Base-by-base conservation (phyloP, 139 green algal species). In the Edaphochlamys debaryana region DNA sequence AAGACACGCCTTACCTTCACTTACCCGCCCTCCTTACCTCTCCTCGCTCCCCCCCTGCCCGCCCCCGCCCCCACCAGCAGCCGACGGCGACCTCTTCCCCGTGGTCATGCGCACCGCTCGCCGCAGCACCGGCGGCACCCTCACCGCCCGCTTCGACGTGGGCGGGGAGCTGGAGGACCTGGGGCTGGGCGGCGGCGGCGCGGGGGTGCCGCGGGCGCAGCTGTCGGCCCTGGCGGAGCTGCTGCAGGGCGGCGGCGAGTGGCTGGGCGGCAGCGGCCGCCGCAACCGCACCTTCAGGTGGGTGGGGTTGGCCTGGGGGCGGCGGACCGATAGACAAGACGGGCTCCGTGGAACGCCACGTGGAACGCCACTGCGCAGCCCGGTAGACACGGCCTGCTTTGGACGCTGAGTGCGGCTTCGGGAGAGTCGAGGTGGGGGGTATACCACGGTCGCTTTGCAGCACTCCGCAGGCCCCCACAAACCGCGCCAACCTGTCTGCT, bases 241-340 rank as follows among this genome's bases (percentile, higher is more conserved):
- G 19, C n/a, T 81, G 60, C 60, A 81, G 32, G 58, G 38, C 1
- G 75, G 41, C 7, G 60, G 41, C n/a, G 60, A 63, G 30, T 71
- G 75, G 60, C 56, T 60, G 60, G 75, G 60, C 60, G 60, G 40
- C 30, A 42, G 58, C 25, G 75, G 75, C 60, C 75, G 75, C 30
- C 60, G 75, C 40, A 81, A 81, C 58, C 40, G 75, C 34, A 81
- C 75, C 38, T 81, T 81, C 42, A 40, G 73, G 73, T 80, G 38
- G 1, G 72, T 3, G 15, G 11, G 15, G 56, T 41, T 37, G n/a
- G 17, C n/a, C 20, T 29, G 62, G 6, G 62, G 11, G n/a, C 5
- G 62, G 30, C 4, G 62, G 6, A n/a, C 62, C 9, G 38, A n/a
- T 23, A 15, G 62, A 11, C 66, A 71, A 50, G 36, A 7, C 7